Percentiles rank a stretch among this genome's conserved stretches.
phyloP scores from a whole-genome alignment of 2,329 filamentous ascomycete genomes.

The Graphilbum ipis-grandicollis region DNA sequence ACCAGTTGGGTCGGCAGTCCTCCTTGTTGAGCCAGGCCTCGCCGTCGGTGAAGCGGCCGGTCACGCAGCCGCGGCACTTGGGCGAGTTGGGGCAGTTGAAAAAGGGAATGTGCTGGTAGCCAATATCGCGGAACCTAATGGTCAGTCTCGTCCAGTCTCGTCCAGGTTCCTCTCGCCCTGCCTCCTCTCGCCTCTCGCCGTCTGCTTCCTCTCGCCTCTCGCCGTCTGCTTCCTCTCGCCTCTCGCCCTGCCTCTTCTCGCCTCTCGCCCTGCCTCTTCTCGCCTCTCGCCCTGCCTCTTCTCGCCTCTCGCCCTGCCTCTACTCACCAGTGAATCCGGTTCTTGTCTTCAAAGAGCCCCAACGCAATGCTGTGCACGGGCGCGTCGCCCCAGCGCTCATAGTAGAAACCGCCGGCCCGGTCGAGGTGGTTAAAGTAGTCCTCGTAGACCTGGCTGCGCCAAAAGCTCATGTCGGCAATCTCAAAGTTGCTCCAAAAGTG shows the following conservation, averaged over 20 bases:
- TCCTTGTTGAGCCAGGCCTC: conserved; percentile 73
- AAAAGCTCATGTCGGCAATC: conserved; percentile 84
- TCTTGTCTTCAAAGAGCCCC: conserved; percentile 78
- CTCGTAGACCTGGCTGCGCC: conserved; percentile 76
- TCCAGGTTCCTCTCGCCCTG: too few species aligned
- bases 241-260: background rate
- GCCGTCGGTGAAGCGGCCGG: conserved; percentile 77
- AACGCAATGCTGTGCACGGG: conserved; percentile 91
- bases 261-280: too few species aligned
- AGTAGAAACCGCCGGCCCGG: conserved; percentile 90
- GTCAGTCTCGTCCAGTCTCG: background rate
- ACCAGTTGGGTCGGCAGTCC: conserved; percentile 92
- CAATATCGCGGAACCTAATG: conserved; percentile 94
- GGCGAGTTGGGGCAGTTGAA: conserved; percentile 97
- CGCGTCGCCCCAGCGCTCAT: conserved; percentile 80
- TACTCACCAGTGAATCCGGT: conserved; percentile 82
- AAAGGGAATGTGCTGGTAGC: conserved; percentile 95
- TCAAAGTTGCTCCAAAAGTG: conserved; percentile 99
- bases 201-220: background rate
- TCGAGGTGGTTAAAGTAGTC: conserved; percentile 96
- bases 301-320: background rate
- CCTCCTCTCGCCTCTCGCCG: background rate
- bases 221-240: background rate
- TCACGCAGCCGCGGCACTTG: conserved; percentile 62
- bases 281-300: background rate